These are phyloP conservation scores for Thermothelomyces thermophilus DNA, from an alignment of 2,329 filamentous ascomycete species.

Conservation along the genomic window DNA sequence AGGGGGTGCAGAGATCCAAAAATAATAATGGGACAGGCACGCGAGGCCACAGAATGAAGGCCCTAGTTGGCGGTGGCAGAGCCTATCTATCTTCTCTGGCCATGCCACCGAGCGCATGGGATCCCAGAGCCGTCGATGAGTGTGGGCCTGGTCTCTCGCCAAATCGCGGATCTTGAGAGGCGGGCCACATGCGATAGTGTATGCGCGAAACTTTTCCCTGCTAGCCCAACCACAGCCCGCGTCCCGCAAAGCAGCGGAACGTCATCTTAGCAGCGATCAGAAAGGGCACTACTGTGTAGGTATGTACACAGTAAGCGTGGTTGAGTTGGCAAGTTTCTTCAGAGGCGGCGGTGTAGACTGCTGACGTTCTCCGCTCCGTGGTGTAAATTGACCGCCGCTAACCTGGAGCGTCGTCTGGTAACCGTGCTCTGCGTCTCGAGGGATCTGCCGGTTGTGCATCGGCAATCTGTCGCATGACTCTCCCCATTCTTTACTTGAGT, in stretches of 20 bases:
- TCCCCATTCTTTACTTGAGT: too few relatives aligned
- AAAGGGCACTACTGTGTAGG: too few relatives aligned
- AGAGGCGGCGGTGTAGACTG: constrained; percentile 2
- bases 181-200: constrained; percentile 12
- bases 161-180: constrained; percentile 19
- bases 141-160: constrained; percentile 12
- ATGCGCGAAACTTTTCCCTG: constrained; percentile 2
- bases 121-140: constrained; percentile 1
- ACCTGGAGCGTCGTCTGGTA: background rate
- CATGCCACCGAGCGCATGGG: constrained; percentile 13
- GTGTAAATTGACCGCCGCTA: background rate
- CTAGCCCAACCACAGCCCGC: constrained; percentile 10
- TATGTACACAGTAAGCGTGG: constrained; percentile 2
- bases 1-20: too few relatives aligned
- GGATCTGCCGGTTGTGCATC: too few relatives aligned
- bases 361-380: too few relatives aligned
- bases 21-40: constrained; percentile 13
- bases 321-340: constrained; percentile 1
- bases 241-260: background rate
- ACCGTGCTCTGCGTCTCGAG: too few relatives aligned
- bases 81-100: constrained; percentile 9
- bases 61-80: constrained; percentile 3
- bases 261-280: background rate
- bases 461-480: too few relatives aligned
- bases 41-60: constrained; percentile 1